Evolutionary conservation across 306 rosid genomes (phyloP).

Genomic region (Abrus precatorius): DNA sequence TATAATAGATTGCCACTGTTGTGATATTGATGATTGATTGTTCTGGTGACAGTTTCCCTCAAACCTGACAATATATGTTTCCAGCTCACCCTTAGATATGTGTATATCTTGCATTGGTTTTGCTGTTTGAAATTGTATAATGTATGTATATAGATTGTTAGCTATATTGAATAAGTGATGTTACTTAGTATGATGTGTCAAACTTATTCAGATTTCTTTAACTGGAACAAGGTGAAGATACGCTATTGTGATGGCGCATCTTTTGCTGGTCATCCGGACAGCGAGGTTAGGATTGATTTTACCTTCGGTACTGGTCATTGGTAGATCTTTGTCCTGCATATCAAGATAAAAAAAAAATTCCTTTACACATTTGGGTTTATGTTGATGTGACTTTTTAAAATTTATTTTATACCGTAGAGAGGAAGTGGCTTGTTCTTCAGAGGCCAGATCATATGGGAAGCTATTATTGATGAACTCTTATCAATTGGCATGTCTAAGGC

Average conservation of each 20-base stretch:
- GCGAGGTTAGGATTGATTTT: conserved; percentile 64
- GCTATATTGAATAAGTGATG: conserved; percentile 36
- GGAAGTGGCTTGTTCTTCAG: conserved; percentile 75
- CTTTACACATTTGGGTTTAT: conserved; percentile 17
- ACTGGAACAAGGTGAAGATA: conserved; percentile 96
- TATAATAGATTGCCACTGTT: conserved; percentile 13
- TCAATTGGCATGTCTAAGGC: conserved; percentile 84
- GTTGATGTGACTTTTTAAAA: conserved; percentile 18
- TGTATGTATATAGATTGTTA: neutral
- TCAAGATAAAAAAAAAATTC: conserved; percentile 7
- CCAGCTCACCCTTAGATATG: conserved; percentile 3
- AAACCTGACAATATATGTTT: neutral
- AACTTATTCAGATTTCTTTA: conserved; percentile 81
- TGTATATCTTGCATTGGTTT: conserved; percentile 27
- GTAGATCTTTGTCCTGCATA: neutral
- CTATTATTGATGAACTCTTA: conserved; percentile 80
- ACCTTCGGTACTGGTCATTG: conserved; percentile 3
- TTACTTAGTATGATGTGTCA: conserved; percentile 49
- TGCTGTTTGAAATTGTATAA: conserved; percentile 3
- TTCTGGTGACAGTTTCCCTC: conserved; percentile 17
- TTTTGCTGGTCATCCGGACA: conserved; percentile 83
- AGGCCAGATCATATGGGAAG: conserved; percentile 96
- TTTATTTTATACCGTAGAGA: conserved; percentile 50
- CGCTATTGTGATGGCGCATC: conserved; percentile 98
- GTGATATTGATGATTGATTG: conserved; percentile 20